Base-by-base conservation (phyloP, 2,329 filamentous ascomycete genomes). In the Exophiala dermatitidis region DNA sequence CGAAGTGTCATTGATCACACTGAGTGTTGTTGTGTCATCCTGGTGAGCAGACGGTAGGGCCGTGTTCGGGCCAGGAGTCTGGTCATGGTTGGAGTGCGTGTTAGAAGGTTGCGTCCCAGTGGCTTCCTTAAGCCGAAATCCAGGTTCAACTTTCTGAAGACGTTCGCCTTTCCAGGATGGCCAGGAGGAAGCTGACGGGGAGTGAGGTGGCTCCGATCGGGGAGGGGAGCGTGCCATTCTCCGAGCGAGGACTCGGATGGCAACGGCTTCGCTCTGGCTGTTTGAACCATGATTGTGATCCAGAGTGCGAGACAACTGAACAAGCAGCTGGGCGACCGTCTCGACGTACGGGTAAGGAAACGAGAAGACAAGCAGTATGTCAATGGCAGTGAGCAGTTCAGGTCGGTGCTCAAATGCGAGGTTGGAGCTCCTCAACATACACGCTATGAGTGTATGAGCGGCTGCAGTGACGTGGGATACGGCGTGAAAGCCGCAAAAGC, bases 391-490 rank as follows among this genome's bases (percentile, higher is more conserved):
- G 43, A 52, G 49, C 10, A 52, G 33, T 12, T 52, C 49, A 3
- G 49, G 49, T 40, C 49, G 49, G 19, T 52, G 43, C 49, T 52
- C 42, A 31, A 52, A 52, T n/a, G 49, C 42, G 19, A 52, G 43
- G 19, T 40, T 46, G 41, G 49, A 52, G 42, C 33, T 31, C 19
- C 34, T 46, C 49, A 52, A 41, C 49, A 52, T 52, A 40, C 49
- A 52, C 2, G 49, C 49, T 10, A 52, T 52, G 32, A 52, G 49
- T n/a, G 49, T 52, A 31, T 52, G 49, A 2, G 49, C 49, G 19
- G 49, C 49, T 7, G 49, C 49, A 31, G 49, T 52, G 9, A 52
- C 12, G 33, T 52, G 49, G 10, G 49, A 52, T 5, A 52, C 49
- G 12, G 49, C 49, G 31, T 32, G 49, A 34, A 46, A 52, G 33